Conservation (phyloP, 345 rosid genomes). For the Syzygium aqueum region DNA sequence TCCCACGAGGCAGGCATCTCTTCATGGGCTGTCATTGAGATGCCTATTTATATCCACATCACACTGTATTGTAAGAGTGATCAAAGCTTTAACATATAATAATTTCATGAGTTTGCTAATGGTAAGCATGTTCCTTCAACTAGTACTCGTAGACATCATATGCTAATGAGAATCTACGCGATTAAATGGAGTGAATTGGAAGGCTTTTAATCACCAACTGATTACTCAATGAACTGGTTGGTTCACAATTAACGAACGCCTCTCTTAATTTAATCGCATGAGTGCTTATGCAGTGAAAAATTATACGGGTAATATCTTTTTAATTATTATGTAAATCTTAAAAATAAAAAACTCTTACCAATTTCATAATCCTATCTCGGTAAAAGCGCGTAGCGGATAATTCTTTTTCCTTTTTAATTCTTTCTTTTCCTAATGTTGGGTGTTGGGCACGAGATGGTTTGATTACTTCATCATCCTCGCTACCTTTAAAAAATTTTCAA, state of each 20-base stretch:
- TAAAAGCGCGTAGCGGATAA: not conserved
- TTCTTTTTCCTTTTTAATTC: not conserved
- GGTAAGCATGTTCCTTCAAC: not conserved
- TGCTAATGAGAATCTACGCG: not conserved
- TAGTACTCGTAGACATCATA: not conserved
- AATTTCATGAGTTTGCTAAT: not conserved
- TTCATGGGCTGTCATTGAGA: not conserved
- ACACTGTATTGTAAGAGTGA: not conserved
- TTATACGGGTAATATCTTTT: not conserved
- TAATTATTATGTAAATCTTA: not conserved
- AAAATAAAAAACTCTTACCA: not conserved
- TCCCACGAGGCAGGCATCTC: not conserved
- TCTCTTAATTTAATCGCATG: not conserved
- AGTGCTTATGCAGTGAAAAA: not conserved
- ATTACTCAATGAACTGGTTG: not conserved
- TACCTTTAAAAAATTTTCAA: not conserved
- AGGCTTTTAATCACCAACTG: not conserved
- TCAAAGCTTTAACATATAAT: not conserved
- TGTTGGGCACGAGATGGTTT: not conserved
- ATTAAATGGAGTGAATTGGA: not conserved
- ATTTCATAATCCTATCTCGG: not conserved
- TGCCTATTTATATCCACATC: not conserved
- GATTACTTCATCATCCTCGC: not conserved
- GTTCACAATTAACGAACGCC: not conserved
- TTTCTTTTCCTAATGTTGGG: not conserved